phyloP scores from a whole-genome alignment of 306 rosid species.

The Parietaria judaica region DNA sequence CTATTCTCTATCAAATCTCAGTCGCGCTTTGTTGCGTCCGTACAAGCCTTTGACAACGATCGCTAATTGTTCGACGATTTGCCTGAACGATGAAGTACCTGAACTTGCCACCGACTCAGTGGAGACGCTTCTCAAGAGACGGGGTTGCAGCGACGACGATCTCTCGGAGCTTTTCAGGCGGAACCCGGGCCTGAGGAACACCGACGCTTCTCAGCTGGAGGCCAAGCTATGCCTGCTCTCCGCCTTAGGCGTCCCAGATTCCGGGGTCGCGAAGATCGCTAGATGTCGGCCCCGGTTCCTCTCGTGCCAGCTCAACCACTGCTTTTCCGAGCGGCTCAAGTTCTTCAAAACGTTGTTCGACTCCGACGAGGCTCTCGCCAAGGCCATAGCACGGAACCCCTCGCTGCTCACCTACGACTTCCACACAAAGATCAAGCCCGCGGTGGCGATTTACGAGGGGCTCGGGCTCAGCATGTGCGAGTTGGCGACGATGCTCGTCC shows the following conservation, averaged over 20 bases:
- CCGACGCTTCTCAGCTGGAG: slow-evolving; percentile 32
- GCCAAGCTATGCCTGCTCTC: slow-evolving; percentile 37
- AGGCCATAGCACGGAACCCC: slow-evolving; percentile 65
- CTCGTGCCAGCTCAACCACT: slow-evolving; percentile 19
- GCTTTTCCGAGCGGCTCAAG: slow-evolving; percentile 45
- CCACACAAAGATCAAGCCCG: slow-evolving; percentile 28
- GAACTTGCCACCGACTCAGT: slow-evolving; percentile 21
- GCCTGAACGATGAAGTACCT: slow-evolving; percentile 22
- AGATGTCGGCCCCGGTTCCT: slow-evolving; percentile 56
- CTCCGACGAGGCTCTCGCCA: slow-evolving; percentile 44
- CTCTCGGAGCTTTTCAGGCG: slow-evolving; percentile 31
- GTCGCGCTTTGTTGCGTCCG: slow-evolving; percentile 16
- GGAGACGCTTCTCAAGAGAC: slow-evolving; percentile 35
- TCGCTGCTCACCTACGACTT: slow-evolving; percentile 41
- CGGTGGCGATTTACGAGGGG: slow-evolving; percentile 35
- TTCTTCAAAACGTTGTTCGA: slow-evolving; percentile 48
- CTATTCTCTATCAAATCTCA: slow-evolving; percentile 25
- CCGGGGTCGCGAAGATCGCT: slow-evolving; percentile 56
- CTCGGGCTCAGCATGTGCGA: slow-evolving; percentile 51
- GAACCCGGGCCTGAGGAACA: slow-evolving; percentile 34
- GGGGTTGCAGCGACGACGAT: slow-evolving; percentile 62
- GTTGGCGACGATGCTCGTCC: slow-evolving; percentile 45
- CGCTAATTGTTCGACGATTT: slow-evolving; percentile 46
- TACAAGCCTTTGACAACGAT: slow-evolving; percentile 16
- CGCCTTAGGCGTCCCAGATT: slow-evolving; percentile 37